Evolutionary conservation across 108 stramenopile genomes (phyloP), one percentile per base, ranked within the genome.

Genomic region (Cyclostephanos tholiformis): DNA sequence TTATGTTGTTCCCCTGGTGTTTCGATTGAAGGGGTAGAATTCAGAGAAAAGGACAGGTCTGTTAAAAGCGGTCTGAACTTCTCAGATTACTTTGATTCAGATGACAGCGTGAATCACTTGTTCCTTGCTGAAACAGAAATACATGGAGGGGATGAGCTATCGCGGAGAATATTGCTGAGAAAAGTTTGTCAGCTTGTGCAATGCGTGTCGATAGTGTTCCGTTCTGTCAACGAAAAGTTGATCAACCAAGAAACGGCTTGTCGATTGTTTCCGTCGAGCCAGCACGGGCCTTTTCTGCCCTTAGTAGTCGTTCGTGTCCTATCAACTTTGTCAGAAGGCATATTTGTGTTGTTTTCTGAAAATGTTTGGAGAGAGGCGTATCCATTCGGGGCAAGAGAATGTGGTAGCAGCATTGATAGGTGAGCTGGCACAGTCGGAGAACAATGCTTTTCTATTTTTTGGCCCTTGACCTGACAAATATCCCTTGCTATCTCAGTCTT

Each of bases 21-120:
- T 43, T 73, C 69, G 67, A 29, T 63, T 48, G 50, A 69, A 29
- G 55, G 22, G 19, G 38, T 52, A 6, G 10, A 44, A 17, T 26
- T 20, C 30, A 16, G 38, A 16, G 49, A 19, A 20, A 44, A 50
- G 43, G 67, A 73, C 19, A 17, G 51, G 4, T 19, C 43, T 23
- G 61, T 56, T 20, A 70, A 20, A 13, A 48, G 19, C 48, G 48
- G 17, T 53, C 5, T 58, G 10, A 66, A 30, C 35, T 64, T 89
- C 13, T 74, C 80, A 0, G 89, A 88, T 60, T 93, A 84, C 61
- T 88, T 83, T 46, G 92, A 93, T 67, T 87, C 89, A 10, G 95
- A 95, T 67, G 85, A 71, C 50, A 92, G 92, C 65, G 80, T 76
- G 2, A 86, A 89, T 60, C 83, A 80, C 25, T 77, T 58, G 26